Base-by-base conservation (phyloP, 2,329 filamentous ascomycete genomes). In the Nothomitra cinnamomea region DNA sequence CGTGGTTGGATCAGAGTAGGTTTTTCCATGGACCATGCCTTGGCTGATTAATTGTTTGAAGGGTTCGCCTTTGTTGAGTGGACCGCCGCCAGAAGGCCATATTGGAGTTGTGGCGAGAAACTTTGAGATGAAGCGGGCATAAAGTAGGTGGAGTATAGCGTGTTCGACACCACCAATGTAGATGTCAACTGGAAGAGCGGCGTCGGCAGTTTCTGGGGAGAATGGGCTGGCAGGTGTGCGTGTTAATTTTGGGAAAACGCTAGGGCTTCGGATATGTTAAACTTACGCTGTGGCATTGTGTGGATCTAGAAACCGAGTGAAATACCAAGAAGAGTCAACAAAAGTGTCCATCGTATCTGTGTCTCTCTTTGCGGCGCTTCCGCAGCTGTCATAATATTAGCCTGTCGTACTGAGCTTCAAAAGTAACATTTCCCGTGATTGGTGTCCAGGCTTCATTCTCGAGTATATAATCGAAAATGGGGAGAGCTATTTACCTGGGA, bases 341-440 rank as follows among this genome's bases (percentile, higher is more conserved):
- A 95, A 95, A 0, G 88, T 95, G 65, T 95, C 88, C 88, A 95
- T 94, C 2, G 88, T 95, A 64, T 95, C 88, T 0, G 88, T 94
- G 58, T 95, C 88, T 58, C 88, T 77, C 63, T 80, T 83, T 5
- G 86, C 88, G 22, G 78, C 68, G 1, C 76, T 73, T 15, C 75
- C 70, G 61, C 88, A 95, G 49, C 40, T 53, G 21, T 49, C 13
- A 32, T 25, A 17, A 48, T 4, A 28, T 49, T 35, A 49, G 45
- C 21, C 12, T 35, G n/a, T 15, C n/a, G n/a, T n/a, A n/a, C 13
- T 5, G 2, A 32, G 36, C 35, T n/a, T n/a, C n/a, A n/a, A n/a
- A n/a, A n/a, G n/a, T n/a, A 13, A 15, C 22, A 15, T 21, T 49
- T 49, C 21, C 45, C 45, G 5, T 49, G 5, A 3, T 21, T 45